These are phyloP conservation scores for Cryptococcus floricola DNA, from an alignment of 1,284 basidiomycete genomes.

Conservation along the genomic window DNA sequence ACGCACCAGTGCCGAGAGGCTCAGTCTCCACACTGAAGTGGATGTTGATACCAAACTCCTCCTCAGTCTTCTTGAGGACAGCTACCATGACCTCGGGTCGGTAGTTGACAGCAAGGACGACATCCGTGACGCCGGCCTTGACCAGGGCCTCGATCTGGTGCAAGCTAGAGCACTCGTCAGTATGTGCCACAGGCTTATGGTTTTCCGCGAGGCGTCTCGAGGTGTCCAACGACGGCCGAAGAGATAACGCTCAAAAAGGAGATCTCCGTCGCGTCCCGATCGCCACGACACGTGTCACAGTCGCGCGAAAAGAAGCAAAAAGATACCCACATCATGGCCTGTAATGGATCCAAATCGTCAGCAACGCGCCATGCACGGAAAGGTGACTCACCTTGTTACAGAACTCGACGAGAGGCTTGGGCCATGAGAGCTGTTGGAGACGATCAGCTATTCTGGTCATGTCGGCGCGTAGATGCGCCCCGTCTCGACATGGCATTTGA, in stretches of 20 bases:
- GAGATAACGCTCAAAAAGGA: background rate
- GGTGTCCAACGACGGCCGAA: too few species aligned
- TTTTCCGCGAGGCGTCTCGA: background rate
- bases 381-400: conserved; percentile 50
- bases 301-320: background rate
- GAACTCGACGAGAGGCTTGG: conserved; percentile 56
- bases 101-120: conserved; percentile 57
- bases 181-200: background rate
- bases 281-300: conserved; percentile 3
- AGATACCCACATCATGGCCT: conserved; percentile 48
- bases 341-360: background rate
- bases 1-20: conserved; percentile 54
- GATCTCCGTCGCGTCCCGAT: background rate
- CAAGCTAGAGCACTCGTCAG: conserved; percentile 36
- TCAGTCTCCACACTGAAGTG: conserved; percentile 56
- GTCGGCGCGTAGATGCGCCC: background rate
- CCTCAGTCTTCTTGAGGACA: conserved; percentile 55
- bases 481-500: background rate
- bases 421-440: conserved; percentile 43
- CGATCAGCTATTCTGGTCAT: conserved; percentile 4
- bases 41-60: conserved; percentile 56
- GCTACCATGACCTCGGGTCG: conserved; percentile 56
- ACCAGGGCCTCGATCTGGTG: conserved; percentile 56
- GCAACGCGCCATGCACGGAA: too few species aligned
- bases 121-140: conserved; percentile 56